These are phyloP conservation scores for Macadamia tetraphylla DNA, from an alignment of 164 flowering plant genomes.

Conservation along the genomic window DNA sequence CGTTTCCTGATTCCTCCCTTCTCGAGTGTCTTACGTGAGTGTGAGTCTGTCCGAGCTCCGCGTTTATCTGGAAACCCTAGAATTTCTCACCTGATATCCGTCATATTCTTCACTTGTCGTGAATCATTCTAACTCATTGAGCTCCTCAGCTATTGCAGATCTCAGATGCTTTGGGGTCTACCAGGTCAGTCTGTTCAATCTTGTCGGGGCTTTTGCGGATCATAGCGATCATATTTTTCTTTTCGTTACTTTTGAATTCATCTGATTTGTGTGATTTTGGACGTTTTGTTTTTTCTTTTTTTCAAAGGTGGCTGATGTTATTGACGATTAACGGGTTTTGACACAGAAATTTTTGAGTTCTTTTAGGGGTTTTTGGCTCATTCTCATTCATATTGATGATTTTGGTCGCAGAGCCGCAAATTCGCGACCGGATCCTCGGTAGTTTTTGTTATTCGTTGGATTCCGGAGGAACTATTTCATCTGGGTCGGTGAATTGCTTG, in stretches of 20 bases:
- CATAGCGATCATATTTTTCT: background rate
- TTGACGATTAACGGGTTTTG: constrained; percentile 6
- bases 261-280: background rate
- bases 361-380: background rate
- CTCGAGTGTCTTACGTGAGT: background rate
- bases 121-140: background rate
- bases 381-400: constrained; percentile 9
- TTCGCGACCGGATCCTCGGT: too few relatives aligned
- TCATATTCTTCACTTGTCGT: background rate
- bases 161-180: background rate
- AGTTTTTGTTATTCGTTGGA: too few relatives aligned
- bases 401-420: background rate
- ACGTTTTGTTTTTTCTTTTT: background rate
- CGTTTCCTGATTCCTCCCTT: constrained; percentile 2
- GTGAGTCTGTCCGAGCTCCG: background rate
- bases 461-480: too few relatives aligned
- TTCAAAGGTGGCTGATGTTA: background rate
- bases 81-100: background rate
- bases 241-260: background rate
- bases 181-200: constrained; percentile 6
- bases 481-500: background rate
- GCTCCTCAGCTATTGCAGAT: background rate
- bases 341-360: background rate
- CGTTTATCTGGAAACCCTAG: constrained; percentile 9
- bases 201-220: background rate